Evolutionary conservation across 129 eudicot genomes (phyloP), one percentile per base, ranked within the genome.

Genomic region (Saposhnikovia divaricata): DNA sequence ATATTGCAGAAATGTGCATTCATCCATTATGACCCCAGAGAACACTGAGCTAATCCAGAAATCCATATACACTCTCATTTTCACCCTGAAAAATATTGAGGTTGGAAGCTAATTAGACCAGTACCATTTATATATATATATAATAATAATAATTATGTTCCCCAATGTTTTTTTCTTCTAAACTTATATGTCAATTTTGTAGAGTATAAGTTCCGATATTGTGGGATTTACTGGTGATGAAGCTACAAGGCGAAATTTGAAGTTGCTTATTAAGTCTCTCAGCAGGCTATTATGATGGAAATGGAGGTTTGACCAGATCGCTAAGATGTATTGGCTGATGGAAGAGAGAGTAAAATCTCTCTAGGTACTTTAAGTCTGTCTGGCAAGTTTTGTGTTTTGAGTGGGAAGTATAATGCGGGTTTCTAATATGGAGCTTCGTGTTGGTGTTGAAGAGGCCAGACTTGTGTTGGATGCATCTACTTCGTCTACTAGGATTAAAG

Each of bases 201-300:
- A 93, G 98, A 91, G 80, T 83, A 89, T 93, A 83, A 93, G 90
- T 75, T 93, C 98, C 4, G 98, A 91, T 86, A 85, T 93, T 57
- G 78, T 88, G 84, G 97, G 95, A 71, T 89, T 91, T 79, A 93
- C 95, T 72, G 97, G 98, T 18, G 98, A 93, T 84, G 98, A 93
- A 87, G 89, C 98, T 59, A 93, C 98, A 16, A 89, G 97, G 79
- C 86, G 80, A 78, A 91, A 91, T 66, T 79, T 93, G 76, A 93
- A 91, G 84, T 74, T 79, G 86, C 91, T 93, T 74, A 93, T 93
- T 69, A 91, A 91, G 84, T 91, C 96, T 31, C 90, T 91, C 77
- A 91, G 96, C 80, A 87, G 96, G 83, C 85, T 91, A 45, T 79
- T 91, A 86, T 91, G 88, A 89, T 65, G 75, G 43, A 27, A 72